phyloP scores from a whole-genome alignment of 257 asterid genomes.

The Nemophila menziesii region DNA sequence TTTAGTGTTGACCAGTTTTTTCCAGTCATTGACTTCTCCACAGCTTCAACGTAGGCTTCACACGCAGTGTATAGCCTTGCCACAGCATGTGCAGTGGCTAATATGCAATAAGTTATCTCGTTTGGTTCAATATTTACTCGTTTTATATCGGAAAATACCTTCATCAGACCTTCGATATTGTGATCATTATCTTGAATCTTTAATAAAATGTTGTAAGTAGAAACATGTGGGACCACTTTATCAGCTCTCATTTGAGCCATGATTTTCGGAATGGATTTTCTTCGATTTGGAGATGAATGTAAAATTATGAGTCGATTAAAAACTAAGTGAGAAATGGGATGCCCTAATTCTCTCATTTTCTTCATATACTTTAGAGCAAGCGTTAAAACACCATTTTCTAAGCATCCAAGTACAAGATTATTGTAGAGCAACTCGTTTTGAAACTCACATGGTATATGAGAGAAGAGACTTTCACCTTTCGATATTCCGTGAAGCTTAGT shows the following conservation, averaged over 20 bases:
- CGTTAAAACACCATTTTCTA: constrained; percentile 62
- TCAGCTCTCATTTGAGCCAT: constrained; percentile 78
- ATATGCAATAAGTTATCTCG: constrained; percentile 67
- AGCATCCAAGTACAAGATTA: constrained; percentile 80
- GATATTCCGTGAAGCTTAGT: constrained; percentile 72
- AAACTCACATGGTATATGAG: constrained; percentile 60
- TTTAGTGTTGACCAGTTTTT: constrained; percentile 75
- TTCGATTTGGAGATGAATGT: constrained; percentile 59
- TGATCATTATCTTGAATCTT: constrained; percentile 76
- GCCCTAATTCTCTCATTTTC: constrained; percentile 78
- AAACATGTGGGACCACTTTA: constrained; percentile 59
- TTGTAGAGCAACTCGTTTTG: constrained; percentile 60
- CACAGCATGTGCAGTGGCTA: constrained; percentile 81
- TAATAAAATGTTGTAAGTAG: constrained; percentile 62
- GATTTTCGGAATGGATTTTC: constrained; percentile 50
- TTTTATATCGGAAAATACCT: constrained; percentile 59
- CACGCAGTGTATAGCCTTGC: constrained; percentile 71
- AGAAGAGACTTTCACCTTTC: constrained; percentile 61
- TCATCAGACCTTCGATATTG: constrained; percentile 50
- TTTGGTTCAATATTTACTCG: constrained; percentile 46
- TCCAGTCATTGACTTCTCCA: constrained; percentile 52
- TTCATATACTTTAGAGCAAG: constrained; percentile 69
- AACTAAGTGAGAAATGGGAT: constrained; percentile 59
- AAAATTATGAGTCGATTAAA: constrained; percentile 82
- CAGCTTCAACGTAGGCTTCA: constrained; percentile 47